Conservation (phyloP, 371 early-diverging fungal species). For the Mucor racemosus region DNA sequence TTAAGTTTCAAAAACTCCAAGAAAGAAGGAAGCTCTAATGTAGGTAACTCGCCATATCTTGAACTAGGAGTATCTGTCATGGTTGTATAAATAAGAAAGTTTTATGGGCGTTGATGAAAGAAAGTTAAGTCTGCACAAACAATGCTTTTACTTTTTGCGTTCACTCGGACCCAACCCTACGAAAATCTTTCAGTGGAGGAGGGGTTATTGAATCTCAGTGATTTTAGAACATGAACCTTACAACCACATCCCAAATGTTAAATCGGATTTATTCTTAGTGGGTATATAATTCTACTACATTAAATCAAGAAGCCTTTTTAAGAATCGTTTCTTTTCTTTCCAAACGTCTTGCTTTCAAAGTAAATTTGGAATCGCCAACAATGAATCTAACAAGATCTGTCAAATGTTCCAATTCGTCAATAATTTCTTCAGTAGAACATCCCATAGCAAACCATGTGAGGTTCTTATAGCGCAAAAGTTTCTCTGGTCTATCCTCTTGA, state of each 20-base stretch:
- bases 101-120: background rate
- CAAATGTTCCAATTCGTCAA: slow-evolving; percentile 55
- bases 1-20: slow-evolving; percentile 52
- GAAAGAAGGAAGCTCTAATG: slow-evolving; percentile 42
- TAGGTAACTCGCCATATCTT: slow-evolving; percentile 39
- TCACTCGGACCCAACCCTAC: background rate
- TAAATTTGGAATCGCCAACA: slow-evolving; percentile 42
- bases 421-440: slow-evolving; percentile 54
- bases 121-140: background rate
- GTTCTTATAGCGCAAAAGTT: slow-evolving; percentile 32
- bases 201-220: slow-evolving; percentile 4
- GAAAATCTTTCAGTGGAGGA: background rate
- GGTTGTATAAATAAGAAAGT: background rate
- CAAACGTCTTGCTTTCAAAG: slow-evolving; percentile 31
- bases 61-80: slow-evolving; percentile 32
- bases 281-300: no score
- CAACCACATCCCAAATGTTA: no score
- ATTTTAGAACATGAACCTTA: background rate
- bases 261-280: no score
- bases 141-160: background rate
- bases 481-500: slow-evolving; percentile 7
- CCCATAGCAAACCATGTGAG: slow-evolving; percentile 50
- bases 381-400: slow-evolving; percentile 39
- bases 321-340: slow-evolving; percentile 11
- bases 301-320: background rate